A percentile compares a stretch with the other conserved stretches of the same genome.
Evolutionary conservation across 2,329 filamentous ascomycete genomes (phyloP).

Genomic region (Malbranchea cinnamomea): DNA sequence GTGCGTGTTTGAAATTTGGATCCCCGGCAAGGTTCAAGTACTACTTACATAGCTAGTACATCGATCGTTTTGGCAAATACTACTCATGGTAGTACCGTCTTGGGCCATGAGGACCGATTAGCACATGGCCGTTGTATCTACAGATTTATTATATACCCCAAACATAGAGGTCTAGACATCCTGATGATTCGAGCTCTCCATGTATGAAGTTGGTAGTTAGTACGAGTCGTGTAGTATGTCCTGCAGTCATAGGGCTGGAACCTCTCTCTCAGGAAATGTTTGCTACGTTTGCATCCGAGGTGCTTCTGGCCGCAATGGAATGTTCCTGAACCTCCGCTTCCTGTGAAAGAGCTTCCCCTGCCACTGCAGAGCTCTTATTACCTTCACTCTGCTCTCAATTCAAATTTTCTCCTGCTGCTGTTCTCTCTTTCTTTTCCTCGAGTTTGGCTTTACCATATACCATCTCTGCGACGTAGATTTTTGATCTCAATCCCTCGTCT

Average conservation of each 20-base stretch:
- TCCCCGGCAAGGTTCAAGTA: too few species aligned
- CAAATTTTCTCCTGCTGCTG: slow-evolving; percentile 3
- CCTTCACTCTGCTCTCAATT: slow-evolving; percentile 4
- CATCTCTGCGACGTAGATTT: slow-evolving; percentile 1
- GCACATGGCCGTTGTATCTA: too few species aligned
- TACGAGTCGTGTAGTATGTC: too few species aligned
- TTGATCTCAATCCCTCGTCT: slow-evolving; percentile 3
- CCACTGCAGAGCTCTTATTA: slow-evolving; percentile 5
- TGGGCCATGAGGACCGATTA: too few species aligned
- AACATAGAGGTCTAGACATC: too few species aligned
- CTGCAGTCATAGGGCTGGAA: neutral
- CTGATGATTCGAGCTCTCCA: too few species aligned
- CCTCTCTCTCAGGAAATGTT: slow-evolving; percentile 8
- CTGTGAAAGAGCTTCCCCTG: slow-evolving; percentile 6
- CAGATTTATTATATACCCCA: too few species aligned
- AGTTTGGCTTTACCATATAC: slow-evolving; percentile 1
- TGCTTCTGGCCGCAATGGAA: slow-evolving; percentile 19
- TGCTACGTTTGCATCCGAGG: slow-evolving; percentile 11
- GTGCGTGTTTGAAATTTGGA: too few species aligned
- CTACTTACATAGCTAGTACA: too few species aligned
- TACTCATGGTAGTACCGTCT: too few species aligned
- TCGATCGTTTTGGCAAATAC: too few species aligned
- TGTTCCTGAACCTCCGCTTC: slow-evolving; percentile 23
- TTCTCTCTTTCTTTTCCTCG: slow-evolving; percentile 1
- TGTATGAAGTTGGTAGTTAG: too few species aligned